These are phyloP conservation scores for Boletus eberwhitei DNA, from an alignment of 768 basidiomycete species.

Conservation along the genomic window DNA sequence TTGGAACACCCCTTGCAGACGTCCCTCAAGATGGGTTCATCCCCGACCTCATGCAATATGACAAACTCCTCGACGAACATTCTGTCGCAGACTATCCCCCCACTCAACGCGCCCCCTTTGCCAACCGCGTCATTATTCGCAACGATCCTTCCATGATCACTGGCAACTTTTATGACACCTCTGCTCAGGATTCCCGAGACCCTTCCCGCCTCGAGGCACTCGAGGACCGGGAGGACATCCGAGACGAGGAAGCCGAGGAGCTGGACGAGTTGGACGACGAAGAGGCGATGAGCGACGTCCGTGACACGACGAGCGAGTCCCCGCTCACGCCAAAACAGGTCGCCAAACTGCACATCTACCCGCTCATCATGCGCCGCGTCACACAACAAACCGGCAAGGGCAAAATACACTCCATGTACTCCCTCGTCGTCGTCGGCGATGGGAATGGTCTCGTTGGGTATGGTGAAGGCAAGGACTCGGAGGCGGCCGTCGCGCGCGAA, in stretches of 20 bases:
- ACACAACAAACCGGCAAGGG: conserved; percentile 94
- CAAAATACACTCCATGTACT: conserved; percentile 63
- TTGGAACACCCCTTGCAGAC: conserved; percentile 16
- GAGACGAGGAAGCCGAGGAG: conserved; percentile 14
- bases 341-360: conserved; percentile 37
- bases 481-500: conserved; percentile 46
- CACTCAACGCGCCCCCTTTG: conserved; percentile 47
- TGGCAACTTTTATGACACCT: conserved; percentile 30
- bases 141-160: conserved; percentile 70
- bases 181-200: conserved; percentile 7
- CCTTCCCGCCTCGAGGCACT: not conserved
- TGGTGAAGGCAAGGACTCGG: conserved; percentile 75
- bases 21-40: conserved; percentile 31
- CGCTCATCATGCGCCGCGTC: conserved; percentile 53
- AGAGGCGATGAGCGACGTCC: conserved; percentile 14
- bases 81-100: conserved; percentile 54
- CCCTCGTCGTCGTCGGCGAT: conserved; percentile 74
- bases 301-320: conserved; percentile 15
- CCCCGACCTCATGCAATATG: conserved; percentile 62
- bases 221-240: conserved; percentile 9
- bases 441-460: conserved; percentile 80
- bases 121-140: conserved; percentile 62
- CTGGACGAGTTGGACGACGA: conserved; percentile 19
- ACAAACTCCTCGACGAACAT: conserved; percentile 60
- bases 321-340: conserved; percentile 23